These are phyloP conservation scores for Piedraia hortae DNA, from an alignment of 2,329 filamentous ascomycete species.

Conservation along the genomic window DNA sequence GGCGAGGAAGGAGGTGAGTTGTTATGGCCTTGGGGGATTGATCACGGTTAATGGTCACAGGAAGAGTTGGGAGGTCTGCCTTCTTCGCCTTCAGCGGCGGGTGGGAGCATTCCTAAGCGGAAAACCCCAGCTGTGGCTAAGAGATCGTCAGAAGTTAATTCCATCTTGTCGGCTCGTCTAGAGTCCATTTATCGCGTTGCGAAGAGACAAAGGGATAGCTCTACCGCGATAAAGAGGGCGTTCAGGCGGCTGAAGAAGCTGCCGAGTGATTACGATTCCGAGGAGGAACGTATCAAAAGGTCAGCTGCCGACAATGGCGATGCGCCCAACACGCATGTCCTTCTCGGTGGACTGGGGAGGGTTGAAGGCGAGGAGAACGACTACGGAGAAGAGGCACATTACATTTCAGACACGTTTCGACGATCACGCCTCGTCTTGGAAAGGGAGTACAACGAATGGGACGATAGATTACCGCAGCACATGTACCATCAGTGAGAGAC, in stretches of 20 bases:
- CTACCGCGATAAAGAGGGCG: constrained; percentile 39
- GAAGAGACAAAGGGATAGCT: constrained; percentile 33
- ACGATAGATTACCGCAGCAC: not conserved
- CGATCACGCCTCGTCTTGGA: constrained; percentile 36
- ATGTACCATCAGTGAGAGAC: too few species aligned
- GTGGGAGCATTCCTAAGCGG: too few species aligned
- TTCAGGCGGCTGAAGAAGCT: constrained; percentile 31
- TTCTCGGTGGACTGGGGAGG: constrained; percentile 28
- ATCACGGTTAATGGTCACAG: too few species aligned
- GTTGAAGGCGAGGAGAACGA: constrained; percentile 36
- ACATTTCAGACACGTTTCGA: constrained; percentile 37
- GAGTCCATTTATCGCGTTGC: too few species aligned
- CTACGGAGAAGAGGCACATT: constrained; percentile 45
- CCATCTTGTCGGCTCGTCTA: too few species aligned
- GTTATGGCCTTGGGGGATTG: too few species aligned
- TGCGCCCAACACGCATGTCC: constrained; percentile 8
- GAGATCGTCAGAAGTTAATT: too few species aligned
- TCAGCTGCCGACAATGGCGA: constrained; percentile 13
- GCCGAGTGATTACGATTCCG: constrained; percentile 20
- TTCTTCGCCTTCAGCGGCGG: too few species aligned
- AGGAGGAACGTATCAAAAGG: constrained; percentile 13
- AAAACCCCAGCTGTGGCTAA: too few species aligned
- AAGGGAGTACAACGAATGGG: too few species aligned
- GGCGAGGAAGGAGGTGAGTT: too few species aligned
- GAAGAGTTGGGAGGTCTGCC: too few species aligned